Percentiles rank a stretch among this genome's conserved stretches.
Evolutionary conservation across 2,329 filamentous ascomycete species (phyloP).

Genomic region (Ophiostoma sp.): DNA sequence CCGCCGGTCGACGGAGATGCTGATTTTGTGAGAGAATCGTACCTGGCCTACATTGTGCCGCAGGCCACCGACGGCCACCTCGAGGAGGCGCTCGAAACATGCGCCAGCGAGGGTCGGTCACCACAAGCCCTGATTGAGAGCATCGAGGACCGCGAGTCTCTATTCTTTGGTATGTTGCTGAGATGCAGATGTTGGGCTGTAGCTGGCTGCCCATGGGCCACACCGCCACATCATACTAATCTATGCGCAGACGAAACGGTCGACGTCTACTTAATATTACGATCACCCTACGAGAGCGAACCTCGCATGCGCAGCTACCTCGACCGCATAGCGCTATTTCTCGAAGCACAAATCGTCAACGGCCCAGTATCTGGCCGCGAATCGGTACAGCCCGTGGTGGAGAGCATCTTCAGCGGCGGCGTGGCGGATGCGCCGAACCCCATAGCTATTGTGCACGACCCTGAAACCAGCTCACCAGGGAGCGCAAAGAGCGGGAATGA

Average conservation of each 20-base stretch:
- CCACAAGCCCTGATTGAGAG: slow-evolving; percentile 48
- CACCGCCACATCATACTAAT: slow-evolving; percentile 32
- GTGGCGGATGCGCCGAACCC: slow-evolving; percentile 48
- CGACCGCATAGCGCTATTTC: slow-evolving; percentile 56
- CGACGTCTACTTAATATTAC: slow-evolving; percentile 62
- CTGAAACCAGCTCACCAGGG: slow-evolving; percentile 23
- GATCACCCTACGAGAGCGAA: slow-evolving; percentile 57
- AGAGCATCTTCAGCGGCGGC: slow-evolving; percentile 55
- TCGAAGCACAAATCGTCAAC: slow-evolving; percentile 63
- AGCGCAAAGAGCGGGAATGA: background rate
- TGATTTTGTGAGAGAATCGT: slow-evolving; percentile 53
- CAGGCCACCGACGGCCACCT: slow-evolving; percentile 51
- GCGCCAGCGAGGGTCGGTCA: slow-evolving; percentile 35
- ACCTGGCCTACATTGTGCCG: slow-evolving; percentile 58
- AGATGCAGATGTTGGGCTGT: background rate
- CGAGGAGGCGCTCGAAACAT: slow-evolving; percentile 44
- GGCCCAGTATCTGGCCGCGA: slow-evolving; percentile 44
- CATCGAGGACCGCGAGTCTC: slow-evolving; percentile 56
- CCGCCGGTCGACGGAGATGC: slow-evolving; percentile 21
- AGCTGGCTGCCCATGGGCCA: background rate
- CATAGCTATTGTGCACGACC: slow-evolving; percentile 46
- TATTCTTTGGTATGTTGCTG: slow-evolving; percentile 62
- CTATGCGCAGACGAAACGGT: slow-evolving; percentile 63
- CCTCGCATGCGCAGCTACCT: slow-evolving; percentile 54
- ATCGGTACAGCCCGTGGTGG: slow-evolving; percentile 44